Base-by-base conservation (phyloP, 169 alveolate species). In the Eimeria falciformis region DNA sequence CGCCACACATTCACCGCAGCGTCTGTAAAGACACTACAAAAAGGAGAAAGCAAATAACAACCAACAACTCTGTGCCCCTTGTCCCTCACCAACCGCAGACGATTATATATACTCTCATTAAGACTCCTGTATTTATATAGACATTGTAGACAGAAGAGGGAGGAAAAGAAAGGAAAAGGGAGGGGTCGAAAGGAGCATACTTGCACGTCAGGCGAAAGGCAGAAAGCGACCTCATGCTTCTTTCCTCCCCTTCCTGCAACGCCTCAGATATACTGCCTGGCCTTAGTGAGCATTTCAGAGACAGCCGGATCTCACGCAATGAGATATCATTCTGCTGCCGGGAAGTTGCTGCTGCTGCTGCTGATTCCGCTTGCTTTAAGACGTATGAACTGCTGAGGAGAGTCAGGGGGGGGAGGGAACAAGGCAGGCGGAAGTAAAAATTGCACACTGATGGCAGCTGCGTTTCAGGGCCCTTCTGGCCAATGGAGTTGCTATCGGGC, bases 341-440 rank as follows among this genome's bases (percentile, higher is more conserved):
- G 18, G 27, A 11, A 18, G 29, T 7, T 33, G 55, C 81, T 69
- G 81, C 81, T 69, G 55, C 81, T 69, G 81, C 81, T 69, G 81
- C 55, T 69, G 55, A 46, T 21, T n/a, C 17, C 37, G 81, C 81
- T 69, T 29, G 43, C 77, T n/a, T 3, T 37, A 3, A 25, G 77
- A 14, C 3, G 45, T 6, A 14, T 29, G 43, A 3, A 3, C 11
- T 66, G 81, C 53, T 4, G 81, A 68, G 50, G n/a, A 68, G 81
- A 12, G 27, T 45, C 21, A 68, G 81, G 17, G 81, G 2, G 40
- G 81, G 81, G 7, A 68, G 53, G 40, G 25, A 2, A 18, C 81
- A 68, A 12, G 81, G 81, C 11, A 68, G 53, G 0, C 17, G 3
- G 25, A 68, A 68, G 17, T 68, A 68, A 9, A 68, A 29, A 68